A percentile compares a stretch with the other conserved stretches of the same genome.
phyloP scores from a whole-genome alignment of 345 rosid genomes.

The Firmiana major region DNA sequence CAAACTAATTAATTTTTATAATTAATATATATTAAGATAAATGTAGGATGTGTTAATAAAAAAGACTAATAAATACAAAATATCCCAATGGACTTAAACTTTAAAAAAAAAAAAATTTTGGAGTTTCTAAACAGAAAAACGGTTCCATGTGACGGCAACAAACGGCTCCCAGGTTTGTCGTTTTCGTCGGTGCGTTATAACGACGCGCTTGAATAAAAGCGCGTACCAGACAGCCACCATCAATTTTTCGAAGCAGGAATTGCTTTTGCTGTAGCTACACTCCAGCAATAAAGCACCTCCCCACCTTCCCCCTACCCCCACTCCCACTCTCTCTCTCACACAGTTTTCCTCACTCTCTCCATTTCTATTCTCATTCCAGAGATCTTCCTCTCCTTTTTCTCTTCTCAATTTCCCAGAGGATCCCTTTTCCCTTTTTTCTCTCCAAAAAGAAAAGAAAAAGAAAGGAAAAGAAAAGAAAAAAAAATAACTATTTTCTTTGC shows the following conservation, averaged over 20 bases:
- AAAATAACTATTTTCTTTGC: neutral
- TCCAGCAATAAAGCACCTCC: conserved; percentile 26
- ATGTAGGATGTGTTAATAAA: too few relatives aligned
- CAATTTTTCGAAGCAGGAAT: conserved; percentile 15
- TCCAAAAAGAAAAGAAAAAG: neutral
- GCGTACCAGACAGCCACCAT: conserved; percentile 31
- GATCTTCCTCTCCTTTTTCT: neutral
- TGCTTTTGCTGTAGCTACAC: conserved; percentile 23
- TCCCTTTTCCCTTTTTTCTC: neutral
- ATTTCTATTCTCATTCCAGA: neutral
- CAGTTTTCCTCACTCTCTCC: neutral
- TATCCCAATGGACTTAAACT: too few relatives aligned
- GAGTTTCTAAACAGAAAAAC: neutral
- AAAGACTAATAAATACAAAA: too few relatives aligned
- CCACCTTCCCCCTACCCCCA: neutral
- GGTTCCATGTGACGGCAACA: conserved; percentile 13
- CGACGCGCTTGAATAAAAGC: conserved; percentile 18
- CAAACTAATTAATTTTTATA: too few relatives aligned
- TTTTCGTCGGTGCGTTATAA: neutral
- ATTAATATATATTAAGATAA: too few relatives aligned
- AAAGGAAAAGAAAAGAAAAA: neutral
- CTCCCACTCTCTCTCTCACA: neutral
- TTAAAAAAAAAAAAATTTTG: too few relatives aligned
- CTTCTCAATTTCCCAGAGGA: neutral
- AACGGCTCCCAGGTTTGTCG: conserved; percentile 22